These are phyloP conservation scores for Staphylotrichum longicolle DNA, from an alignment of 495 filamentous ascomycete species.

Conservation along the genomic window DNA sequence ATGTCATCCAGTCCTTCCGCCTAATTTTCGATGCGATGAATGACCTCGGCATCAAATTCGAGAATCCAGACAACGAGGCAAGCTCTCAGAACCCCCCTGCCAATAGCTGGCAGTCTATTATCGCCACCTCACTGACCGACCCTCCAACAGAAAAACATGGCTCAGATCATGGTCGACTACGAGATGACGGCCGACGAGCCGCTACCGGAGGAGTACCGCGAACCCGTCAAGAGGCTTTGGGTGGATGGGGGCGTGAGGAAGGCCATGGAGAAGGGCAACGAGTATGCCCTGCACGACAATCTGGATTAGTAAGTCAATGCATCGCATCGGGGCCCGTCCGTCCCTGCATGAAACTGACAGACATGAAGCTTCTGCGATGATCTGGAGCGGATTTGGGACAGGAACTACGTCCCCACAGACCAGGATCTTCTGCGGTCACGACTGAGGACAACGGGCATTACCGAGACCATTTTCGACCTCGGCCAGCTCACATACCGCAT, in stretches of 20 bases:
- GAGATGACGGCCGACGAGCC: slow-evolving; percentile 77
- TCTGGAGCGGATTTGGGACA: slow-evolving; percentile 83
- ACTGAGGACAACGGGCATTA: slow-evolving; percentile 93
- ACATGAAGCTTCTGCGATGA: slow-evolving; percentile 80
- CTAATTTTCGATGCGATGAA: slow-evolving; percentile 93
- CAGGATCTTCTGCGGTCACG: slow-evolving; percentile 94
- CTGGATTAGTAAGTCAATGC: slow-evolving; percentile 73
- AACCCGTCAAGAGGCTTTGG: slow-evolving; percentile 85
- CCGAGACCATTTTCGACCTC: slow-evolving; percentile 92
- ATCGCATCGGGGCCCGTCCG: not conserved
- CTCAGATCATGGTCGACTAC: slow-evolving; percentile 56
- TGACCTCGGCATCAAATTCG: slow-evolving; percentile 72
- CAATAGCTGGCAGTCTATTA: not conserved
- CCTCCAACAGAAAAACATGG: slow-evolving; percentile 48
- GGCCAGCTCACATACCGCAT: slow-evolving; percentile 95
- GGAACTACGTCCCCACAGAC: slow-evolving; percentile 88
- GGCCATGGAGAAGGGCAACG: slow-evolving; percentile 85
- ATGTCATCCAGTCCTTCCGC: slow-evolving; percentile 84
- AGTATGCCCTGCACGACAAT: slow-evolving; percentile 96
- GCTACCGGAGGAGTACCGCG: slow-evolving; percentile 64
- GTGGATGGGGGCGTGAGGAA: slow-evolving; percentile 76
- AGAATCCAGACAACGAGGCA: slow-evolving; percentile 76
- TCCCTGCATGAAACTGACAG: not conserved
- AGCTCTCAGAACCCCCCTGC: slow-evolving; percentile 27
- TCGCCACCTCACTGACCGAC: slow-evolving; percentile 2